Base-by-base conservation (phyloP, 2,329 filamentous ascomycete genomes). In the Cytospora chrysosperma region DNA sequence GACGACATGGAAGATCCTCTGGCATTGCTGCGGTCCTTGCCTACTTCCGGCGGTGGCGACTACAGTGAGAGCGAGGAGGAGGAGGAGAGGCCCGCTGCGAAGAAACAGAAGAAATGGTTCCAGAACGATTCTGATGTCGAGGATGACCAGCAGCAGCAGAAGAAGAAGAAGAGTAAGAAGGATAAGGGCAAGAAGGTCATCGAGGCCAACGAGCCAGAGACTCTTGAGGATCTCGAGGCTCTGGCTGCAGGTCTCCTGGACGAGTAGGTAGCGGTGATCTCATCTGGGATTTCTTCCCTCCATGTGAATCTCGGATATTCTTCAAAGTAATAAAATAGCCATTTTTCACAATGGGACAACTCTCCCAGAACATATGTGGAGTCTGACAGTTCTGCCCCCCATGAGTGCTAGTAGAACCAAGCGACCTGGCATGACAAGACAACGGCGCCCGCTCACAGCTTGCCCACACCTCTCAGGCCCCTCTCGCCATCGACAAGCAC, bases 401-500 rank as follows among this genome's bases (percentile, higher is more conserved):
- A 47, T 24, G n/a, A 21, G 21, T 47, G 43, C 4, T 12, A 4
- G 3, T 19, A 4, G 7, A n/a, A 21, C 13, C n/a, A 24, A 1
- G 10, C n/a, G n/a, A 24, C n/a, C 10, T 24, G 9, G 10, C 43
- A n/a, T n/a, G n/a, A n/a, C n/a, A n/a, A 21, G 10, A 47, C 43
- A 47, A 5, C 40, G 19, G 19, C 40, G 21, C 19, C n/a, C 19
- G 2, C 27, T 37, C 50, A 66, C 61, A 84, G 72, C 76, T 85
- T 87, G 32, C 83, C 85, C 21, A 81, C 84, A 47, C 75, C 80
- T 71, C 78, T 80, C 70, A 89, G 70, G 1, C 85, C 87, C 72
- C 75, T 79, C 68, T 93, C 90, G 0, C 92, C 92, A 75, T 96
- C 91, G 13, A 96, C 91, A 52, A 96, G 80, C 27, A 96, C 89